Conservation (phyloP, 202 grass and related monocot genomes). For the Saccharum hybrid region DNA sequence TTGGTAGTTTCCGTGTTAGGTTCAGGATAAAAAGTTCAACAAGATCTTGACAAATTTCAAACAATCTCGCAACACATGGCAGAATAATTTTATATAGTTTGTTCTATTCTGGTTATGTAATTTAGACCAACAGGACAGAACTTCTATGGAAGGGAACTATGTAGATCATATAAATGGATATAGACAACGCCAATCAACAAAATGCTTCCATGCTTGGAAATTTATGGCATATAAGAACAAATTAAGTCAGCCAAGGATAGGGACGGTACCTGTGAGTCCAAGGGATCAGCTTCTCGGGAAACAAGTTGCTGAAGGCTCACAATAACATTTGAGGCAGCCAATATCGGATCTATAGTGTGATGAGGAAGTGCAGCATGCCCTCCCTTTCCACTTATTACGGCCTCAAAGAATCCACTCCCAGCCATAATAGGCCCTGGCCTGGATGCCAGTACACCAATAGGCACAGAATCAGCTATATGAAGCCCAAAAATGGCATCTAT, state of each 20-base stretch:
- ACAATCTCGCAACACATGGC: neutral
- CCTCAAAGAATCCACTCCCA: conserved; percentile 89
- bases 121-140: conserved; percentile 24
- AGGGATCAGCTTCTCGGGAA: conserved; percentile 89
- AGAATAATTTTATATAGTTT: conserved; percentile 16
- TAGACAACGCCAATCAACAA: neutral
- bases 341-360: conserved; percentile 87
- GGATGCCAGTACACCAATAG: conserved; percentile 68
- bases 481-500: conserved; percentile 83
- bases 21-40: conserved; percentile 26
- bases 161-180: neutral
- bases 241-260: conserved; percentile 39
- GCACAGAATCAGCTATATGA: conserved; percentile 64
- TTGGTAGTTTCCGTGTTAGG: conserved; percentile 27
- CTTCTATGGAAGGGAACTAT: conserved; percentile 1
- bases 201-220: neutral
- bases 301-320: conserved; percentile 91
- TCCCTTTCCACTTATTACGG: conserved; percentile 83
- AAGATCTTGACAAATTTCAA: neutral
- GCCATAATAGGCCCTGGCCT: conserved; percentile 86
- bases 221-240: conserved; percentile 7
- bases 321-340: conserved; percentile 93
- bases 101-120: neutral
- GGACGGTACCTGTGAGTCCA: conserved; percentile 84
- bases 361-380: conserved; percentile 97